A percentile compares a stretch with the other conserved stretches of the same genome.
These are phyloP conservation scores for Clathrus columnatus DNA, from an alignment of 768 basidiomycete species.

Conservation along the genomic window DNA sequence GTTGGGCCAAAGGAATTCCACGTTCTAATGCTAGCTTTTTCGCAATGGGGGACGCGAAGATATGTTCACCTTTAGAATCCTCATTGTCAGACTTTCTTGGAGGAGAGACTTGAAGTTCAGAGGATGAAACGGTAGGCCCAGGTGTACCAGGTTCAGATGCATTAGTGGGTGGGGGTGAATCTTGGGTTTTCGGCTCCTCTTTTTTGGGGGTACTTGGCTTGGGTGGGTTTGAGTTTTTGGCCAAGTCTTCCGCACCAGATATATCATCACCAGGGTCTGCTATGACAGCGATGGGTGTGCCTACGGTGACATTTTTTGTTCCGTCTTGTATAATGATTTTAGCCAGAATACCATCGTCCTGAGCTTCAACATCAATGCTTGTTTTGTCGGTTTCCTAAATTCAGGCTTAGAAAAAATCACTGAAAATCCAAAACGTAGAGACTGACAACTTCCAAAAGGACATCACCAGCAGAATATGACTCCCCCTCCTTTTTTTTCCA, in stretches of 20 bases:
- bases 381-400: constrained; percentile 87
- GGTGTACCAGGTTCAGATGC: constrained; percentile 22
- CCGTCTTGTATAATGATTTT: constrained; percentile 85
- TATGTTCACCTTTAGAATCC: constrained; percentile 61
- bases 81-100: constrained; percentile 42
- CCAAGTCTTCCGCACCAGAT: constrained; percentile 57
- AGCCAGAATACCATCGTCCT: constrained; percentile 90
- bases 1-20: constrained; percentile 79
- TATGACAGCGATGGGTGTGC: constrained; percentile 82
- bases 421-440: neutral
- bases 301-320: constrained; percentile 77
- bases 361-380: constrained; percentile 97
- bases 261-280: constrained; percentile 97
- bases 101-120: constrained; percentile 27
- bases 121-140: constrained; percentile 20
- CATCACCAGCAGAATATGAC: constrained; percentile 69
- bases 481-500: constrained; percentile 92
- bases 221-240: constrained; percentile 17
- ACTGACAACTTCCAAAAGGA: constrained; percentile 82
- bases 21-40: constrained; percentile 95
- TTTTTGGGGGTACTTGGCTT: constrained; percentile 25
- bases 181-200: constrained; percentile 23
- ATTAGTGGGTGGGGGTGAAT: constrained; percentile 24
- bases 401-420: neutral
- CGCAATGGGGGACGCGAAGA: constrained; percentile 92